Conservation (phyloP, 179 eudicot genomes). For the Carnegiea gigantea region DNA sequence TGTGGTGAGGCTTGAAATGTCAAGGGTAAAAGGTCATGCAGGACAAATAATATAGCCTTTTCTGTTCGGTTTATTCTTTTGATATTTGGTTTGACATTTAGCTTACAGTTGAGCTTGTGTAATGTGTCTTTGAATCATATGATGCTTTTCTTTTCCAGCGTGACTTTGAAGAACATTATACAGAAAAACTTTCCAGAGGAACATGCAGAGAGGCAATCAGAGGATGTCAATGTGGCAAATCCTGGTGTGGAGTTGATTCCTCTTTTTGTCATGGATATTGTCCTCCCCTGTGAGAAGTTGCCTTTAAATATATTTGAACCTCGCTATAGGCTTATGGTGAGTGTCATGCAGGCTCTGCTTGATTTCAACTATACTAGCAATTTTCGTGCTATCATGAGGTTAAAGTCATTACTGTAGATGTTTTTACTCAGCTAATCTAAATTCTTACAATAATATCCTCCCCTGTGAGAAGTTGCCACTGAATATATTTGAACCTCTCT, state of each 20-base stretch:
- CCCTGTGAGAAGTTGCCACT: slow-evolving; percentile 90
- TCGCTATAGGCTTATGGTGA: slow-evolving; percentile 99
- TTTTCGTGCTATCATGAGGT: neutral
- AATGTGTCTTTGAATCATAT: neutral
- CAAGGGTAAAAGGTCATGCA: neutral
- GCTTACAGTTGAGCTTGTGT: neutral
- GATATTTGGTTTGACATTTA: neutral
- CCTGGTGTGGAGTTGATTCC: slow-evolving; percentile 84
- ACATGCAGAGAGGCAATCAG: slow-evolving; percentile 84
- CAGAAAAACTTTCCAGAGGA: slow-evolving; percentile 90
- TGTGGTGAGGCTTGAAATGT: neutral
- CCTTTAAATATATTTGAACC: slow-evolving; percentile 98
- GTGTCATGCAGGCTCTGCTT: slow-evolving; percentile 24
- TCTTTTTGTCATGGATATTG: slow-evolving; percentile 98
- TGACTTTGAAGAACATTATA: slow-evolving; percentile 92
- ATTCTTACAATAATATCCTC: slow-evolving; percentile 32
- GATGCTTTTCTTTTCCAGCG: slow-evolving; percentile 52
- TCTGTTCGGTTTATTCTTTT: neutral
- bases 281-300: slow-evolving; percentile 87
- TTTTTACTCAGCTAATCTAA: neutral
- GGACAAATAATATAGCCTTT: neutral
- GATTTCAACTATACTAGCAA: neutral
- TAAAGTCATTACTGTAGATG: neutral
- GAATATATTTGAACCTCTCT: slow-evolving; percentile 98
- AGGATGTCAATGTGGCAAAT: slow-evolving; percentile 64